Evolutionary conservation across 2,329 filamentous ascomycete species (phyloP), one percentile per base, ranked within the genome.

Genomic region (Triangularia setosa): DNA sequence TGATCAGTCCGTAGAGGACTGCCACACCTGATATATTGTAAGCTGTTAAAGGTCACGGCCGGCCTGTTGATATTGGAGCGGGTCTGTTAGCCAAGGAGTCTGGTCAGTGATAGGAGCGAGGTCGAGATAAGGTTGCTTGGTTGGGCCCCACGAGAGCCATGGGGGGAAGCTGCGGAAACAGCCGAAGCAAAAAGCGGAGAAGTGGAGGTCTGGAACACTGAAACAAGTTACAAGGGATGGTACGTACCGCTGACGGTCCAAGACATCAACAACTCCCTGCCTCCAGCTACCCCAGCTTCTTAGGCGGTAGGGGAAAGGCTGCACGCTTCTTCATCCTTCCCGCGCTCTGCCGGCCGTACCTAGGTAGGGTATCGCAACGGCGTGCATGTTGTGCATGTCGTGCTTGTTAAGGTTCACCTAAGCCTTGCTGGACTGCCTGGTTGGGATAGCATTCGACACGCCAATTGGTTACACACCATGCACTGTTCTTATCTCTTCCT

Each of bases 291-390:
- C n/a, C n/a, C n/a, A n/a, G n/a, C n/a, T n/a, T n/a, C n/a, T n/a
- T n/a, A n/a, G n/a, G n/a, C n/a, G n/a, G n/a, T n/a, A n/a, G n/a
- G n/a, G n/a, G n/a, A n/a, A n/a, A n/a, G n/a, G n/a, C n/a, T n/a
- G n/a, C n/a, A n/a, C n/a, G n/a, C 57, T 48, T 25, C 14, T 24
- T 58, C 16, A 35, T 59, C 33, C 57, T 59, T 59, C 57, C 57
- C 57, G 33, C 30, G 7, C 40, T n/a, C n/a, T 48, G n/a, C 40
- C 40, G 40, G 40, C 40, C 40, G 40, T 48, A 48, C n/a, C n/a
- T n/a, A 33, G 30, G 30, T 12, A 48, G 5, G 40, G 2, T 18
- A 40, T 23, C 7, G n/a, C n/a, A 48, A 48, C 40, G 40, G 40
- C 18, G n/a, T 11, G 9, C 14, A n/a, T 35, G 5, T 9, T 4